phyloP scores from a whole-genome alignment of 306 rosid genomes.

The Vigna mungo region DNA sequence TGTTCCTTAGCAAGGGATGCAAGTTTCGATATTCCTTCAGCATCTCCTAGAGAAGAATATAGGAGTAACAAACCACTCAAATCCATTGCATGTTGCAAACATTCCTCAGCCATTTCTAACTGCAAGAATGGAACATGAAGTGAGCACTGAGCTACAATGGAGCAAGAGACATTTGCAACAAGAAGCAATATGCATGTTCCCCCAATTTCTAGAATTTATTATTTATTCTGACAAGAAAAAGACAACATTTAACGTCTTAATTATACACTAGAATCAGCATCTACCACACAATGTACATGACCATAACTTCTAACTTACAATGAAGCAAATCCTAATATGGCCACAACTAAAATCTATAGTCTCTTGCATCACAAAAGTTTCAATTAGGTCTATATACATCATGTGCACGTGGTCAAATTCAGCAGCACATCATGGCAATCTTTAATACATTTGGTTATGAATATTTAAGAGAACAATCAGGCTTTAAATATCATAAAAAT shows the following conservation, averaged over 20 bases:
- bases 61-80: conserved; percentile 94
- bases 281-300: conserved; percentile 25
- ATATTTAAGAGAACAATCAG: conserved; percentile 30
- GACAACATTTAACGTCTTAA: conserved; percentile 17
- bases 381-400: conserved; percentile 27
- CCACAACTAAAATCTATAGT: conserved; percentile 17
- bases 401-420: conserved; percentile 35
- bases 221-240: conserved; percentile 18
- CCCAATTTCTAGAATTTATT: conserved; percentile 10
- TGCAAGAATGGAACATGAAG: conserved; percentile 55
- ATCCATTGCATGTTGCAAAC: conserved; percentile 86
- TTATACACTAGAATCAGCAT: conserved; percentile 29
- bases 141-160: conserved; percentile 38
- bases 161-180: conserved; percentile 38
- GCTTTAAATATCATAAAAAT: conserved; percentile 8
- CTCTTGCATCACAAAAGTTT: conserved; percentile 34
- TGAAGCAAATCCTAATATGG: conserved; percentile 37
- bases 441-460: conserved; percentile 28
- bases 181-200: conserved; percentile 33
- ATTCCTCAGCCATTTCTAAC: conserved; percentile 99
- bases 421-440: conserved; percentile 35
- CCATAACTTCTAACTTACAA: conserved; percentile 33
- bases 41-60: conserved; percentile 98
- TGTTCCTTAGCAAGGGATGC: conserved; percentile 92
- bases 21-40: conserved; percentile 88